Conservation (phyloP, 192 early-diverging fungal species). For the Rhizophagus sp. region DNA sequence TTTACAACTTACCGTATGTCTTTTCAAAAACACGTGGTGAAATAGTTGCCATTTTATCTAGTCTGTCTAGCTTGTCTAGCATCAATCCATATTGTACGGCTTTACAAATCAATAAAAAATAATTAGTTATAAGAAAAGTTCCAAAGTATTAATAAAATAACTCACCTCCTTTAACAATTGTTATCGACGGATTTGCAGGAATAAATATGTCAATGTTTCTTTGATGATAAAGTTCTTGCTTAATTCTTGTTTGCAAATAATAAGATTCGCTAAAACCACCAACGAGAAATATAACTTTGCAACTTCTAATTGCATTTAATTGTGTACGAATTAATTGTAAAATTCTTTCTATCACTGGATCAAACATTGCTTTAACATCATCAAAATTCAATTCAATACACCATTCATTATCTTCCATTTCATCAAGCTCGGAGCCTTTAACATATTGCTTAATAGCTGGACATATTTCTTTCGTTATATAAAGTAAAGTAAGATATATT, state of each 20-base stretch:
- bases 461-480: too few relatives aligned
- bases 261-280: slow-evolving; percentile 56
- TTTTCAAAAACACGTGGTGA: not conserved
- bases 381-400: slow-evolving; percentile 43
- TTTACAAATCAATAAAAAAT: too few relatives aligned
- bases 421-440: not conserved
- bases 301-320: slow-evolving; percentile 39
- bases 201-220: slow-evolving; percentile 44
- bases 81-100: slow-evolving; percentile 52
- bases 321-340: slow-evolving; percentile 54
- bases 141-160: too few relatives aligned
- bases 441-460: slow-evolving; percentile 6
- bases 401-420: slow-evolving; percentile 45
- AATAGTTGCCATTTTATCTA: slow-evolving; percentile 31
- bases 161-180: slow-evolving; percentile 47
- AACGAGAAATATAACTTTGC: slow-evolving; percentile 49
- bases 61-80: too few relatives aligned
- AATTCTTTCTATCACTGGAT: slow-evolving; percentile 56
- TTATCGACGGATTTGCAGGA: slow-evolving; percentile 47
- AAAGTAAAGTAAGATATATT: too few relatives aligned
- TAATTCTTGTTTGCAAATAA: slow-evolving; percentile 49
- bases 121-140: too few relatives aligned
- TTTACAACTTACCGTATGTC: not conserved
- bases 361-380: slow-evolving; percentile 54
- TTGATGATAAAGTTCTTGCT: slow-evolving; percentile 43